A percentile compares a stretch with the other conserved stretches of the same genome.
phyloP scores from a whole-genome alignment of 2,329 filamentous ascomycete genomes.

The Hypoxylon sp. region DNA sequence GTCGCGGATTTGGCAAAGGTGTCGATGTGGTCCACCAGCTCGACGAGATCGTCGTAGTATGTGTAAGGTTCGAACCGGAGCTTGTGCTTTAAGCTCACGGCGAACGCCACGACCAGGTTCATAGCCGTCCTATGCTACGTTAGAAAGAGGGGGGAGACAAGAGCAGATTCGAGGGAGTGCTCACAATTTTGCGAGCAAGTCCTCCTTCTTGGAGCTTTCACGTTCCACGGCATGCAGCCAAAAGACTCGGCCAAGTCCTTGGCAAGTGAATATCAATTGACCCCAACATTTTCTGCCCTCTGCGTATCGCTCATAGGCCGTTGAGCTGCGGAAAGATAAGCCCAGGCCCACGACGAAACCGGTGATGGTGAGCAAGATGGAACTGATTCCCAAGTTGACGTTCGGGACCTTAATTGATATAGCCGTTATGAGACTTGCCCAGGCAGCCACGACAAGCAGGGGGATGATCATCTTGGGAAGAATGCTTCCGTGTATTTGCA shows the following conservation, averaged over 20 bases:
- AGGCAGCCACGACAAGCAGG: slow-evolving; percentile 72
- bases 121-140: slow-evolving; percentile 69
- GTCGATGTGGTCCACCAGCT: slow-evolving; percentile 79
- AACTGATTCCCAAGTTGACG: slow-evolving; percentile 68
- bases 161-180: slow-evolving; percentile 13
- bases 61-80: slow-evolving; percentile 87
- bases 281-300: slow-evolving; percentile 77
- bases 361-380: slow-evolving; percentile 83
- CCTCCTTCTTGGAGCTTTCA: slow-evolving; percentile 72
- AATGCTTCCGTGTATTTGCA: slow-evolving; percentile 82
- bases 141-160: slow-evolving; percentile 16
- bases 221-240: slow-evolving; percentile 83
- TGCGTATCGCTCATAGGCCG: slow-evolving; percentile 79
- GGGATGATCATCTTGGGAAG: slow-evolving; percentile 83
- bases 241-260: slow-evolving; percentile 81
- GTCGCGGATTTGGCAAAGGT: slow-evolving; percentile 77
- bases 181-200: slow-evolving; percentile 74
- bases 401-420: slow-evolving; percentile 63
- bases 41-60: slow-evolving; percentile 80
- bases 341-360: slow-evolving; percentile 87
- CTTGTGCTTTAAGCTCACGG: slow-evolving; percentile 84
- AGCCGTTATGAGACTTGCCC: slow-evolving; percentile 77
- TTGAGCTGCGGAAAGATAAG: slow-evolving; percentile 82
- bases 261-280: slow-evolving; percentile 71
- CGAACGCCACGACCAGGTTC: slow-evolving; percentile 83